A percentile compares a stretch with the other conserved stretches of the same genome.
These are phyloP conservation scores for Nigrospora osmanthi DNA, from an alignment of 2,329 filamentous ascomycete genomes.

Conservation along the genomic window DNA sequence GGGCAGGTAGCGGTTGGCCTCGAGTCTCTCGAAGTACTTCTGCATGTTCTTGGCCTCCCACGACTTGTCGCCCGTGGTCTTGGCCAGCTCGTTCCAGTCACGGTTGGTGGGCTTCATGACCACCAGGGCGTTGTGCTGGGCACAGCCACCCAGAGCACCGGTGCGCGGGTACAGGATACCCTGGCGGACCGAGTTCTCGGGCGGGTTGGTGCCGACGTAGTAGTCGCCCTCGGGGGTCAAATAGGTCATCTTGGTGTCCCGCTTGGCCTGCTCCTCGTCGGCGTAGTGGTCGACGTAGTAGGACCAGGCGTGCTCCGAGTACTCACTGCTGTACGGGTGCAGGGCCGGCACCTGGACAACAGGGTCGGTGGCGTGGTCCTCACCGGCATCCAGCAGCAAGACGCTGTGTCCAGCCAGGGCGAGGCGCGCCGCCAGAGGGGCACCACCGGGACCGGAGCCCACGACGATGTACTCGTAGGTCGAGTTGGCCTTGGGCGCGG, in stretches of 20 bases:
- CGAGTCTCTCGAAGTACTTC: conserved; percentile 15
- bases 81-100: conserved; percentile 32
- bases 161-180: conserved; percentile 52
- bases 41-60: conserved; percentile 15
- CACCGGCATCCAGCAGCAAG: conserved; percentile 21
- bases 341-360: conserved; percentile 48
- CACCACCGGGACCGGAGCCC: conserved; percentile 54
- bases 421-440: conserved; percentile 52
- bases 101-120: conserved; percentile 33
- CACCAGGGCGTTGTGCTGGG: conserved; percentile 14
- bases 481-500: conserved; percentile 3
- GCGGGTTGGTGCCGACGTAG: conserved; percentile 46
- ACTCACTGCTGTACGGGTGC: conserved; percentile 44
- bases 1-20: conserved; percentile 19
- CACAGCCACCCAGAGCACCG: conserved; percentile 32
- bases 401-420: conserved; percentile 47
- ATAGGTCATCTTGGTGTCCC: conserved; percentile 53
- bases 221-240: conserved; percentile 37
- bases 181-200: conserved; percentile 38
- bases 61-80: conserved; percentile 21
- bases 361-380: conserved; percentile 41
- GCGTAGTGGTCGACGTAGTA: conserved; percentile 57
- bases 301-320: conserved; percentile 50
- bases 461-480: conserved; percentile 57
- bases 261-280: conserved; percentile 40